Conservation (phyloP, 2,329 filamentous ascomycete species). For the Dactylellina drechsleri region DNA sequence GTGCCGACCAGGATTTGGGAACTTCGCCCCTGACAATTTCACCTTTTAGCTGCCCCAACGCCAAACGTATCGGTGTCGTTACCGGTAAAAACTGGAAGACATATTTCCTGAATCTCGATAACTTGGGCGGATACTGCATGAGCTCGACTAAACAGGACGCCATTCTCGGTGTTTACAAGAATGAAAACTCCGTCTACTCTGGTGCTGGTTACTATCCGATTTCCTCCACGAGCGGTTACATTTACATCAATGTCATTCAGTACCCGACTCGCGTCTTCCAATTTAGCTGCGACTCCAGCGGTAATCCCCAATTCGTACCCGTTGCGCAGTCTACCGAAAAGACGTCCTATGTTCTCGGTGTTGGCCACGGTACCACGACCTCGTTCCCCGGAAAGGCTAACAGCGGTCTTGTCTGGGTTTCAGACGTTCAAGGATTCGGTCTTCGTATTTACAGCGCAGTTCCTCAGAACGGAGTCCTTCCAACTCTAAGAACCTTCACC, state of each 20-base stretch:
- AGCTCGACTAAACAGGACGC: conserved; percentile 63
- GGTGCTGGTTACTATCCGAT: conserved; percentile 65
- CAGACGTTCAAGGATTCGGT: conserved; percentile 68
- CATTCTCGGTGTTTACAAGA: conserved; percentile 64
- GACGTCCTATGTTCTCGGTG: conserved; percentile 68
- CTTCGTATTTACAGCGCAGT: conserved; percentile 68
- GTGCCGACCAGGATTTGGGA: conserved; percentile 66
- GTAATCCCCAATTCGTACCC: conserved; percentile 68
- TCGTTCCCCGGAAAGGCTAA: conserved; percentile 67
- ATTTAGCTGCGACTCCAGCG: conserved; percentile 66
- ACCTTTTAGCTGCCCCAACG: conserved; percentile 64
- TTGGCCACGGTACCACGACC: conserved; percentile 69
- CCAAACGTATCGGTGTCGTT: conserved; percentile 65
- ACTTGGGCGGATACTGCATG: conserved; percentile 66
- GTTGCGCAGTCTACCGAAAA: conserved; percentile 66
- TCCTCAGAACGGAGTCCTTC: conserved; percentile 65
- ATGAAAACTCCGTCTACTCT: conserved; percentile 66
- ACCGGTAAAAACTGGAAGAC: conserved; percentile 67
- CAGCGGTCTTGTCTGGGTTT: conserved; percentile 69
- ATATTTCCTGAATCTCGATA: conserved; percentile 66
- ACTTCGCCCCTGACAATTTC: conserved; percentile 64
- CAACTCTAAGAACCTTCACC: conserved; percentile 66
- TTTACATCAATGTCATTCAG: conserved; percentile 67
- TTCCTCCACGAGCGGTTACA: conserved; percentile 64
- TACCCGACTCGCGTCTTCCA: conserved; percentile 70